These are phyloP conservation scores for Globisporangium canariense DNA, from an alignment of 352 stramenopile genomes.

Conservation along the genomic window DNA sequence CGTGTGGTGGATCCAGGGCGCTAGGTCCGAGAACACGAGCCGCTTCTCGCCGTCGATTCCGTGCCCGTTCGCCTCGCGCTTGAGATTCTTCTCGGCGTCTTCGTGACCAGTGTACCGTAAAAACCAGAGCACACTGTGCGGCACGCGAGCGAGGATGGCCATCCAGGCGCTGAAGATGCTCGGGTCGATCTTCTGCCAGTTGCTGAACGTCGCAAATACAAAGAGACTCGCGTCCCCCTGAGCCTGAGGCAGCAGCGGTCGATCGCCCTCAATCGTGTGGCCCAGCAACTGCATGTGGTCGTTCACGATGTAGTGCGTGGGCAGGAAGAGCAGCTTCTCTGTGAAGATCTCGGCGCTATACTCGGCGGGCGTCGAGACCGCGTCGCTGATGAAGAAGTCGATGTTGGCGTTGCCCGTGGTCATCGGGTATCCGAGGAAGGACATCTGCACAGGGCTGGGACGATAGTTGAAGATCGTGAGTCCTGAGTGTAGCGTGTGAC, in stretches of 20 bases:
- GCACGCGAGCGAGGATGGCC: slow-evolving; percentile 67
- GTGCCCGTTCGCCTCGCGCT: slow-evolving; percentile 42
- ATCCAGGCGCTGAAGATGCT: slow-evolving; percentile 74
- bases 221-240: slow-evolving; percentile 24
- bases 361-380: slow-evolving; percentile 47
- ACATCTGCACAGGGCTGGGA: slow-evolving; percentile 61
- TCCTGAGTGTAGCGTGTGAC: slow-evolving; percentile 76
- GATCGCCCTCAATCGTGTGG: slow-evolving; percentile 33
- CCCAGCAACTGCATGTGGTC: slow-evolving; percentile 81
- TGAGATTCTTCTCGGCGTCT: slow-evolving; percentile 43
- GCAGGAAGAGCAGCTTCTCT: slow-evolving; percentile 71
- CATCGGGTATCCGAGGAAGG: slow-evolving; percentile 78
- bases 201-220: slow-evolving; percentile 83
- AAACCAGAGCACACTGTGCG: slow-evolving; percentile 72
- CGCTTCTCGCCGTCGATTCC: slow-evolving; percentile 49
- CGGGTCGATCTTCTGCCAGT: slow-evolving; percentile 88
- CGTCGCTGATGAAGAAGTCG: slow-evolving; percentile 69
- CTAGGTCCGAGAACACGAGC: slow-evolving; percentile 52
- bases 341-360: slow-evolving; percentile 38
- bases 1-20: slow-evolving; percentile 79
- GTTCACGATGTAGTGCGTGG: slow-evolving; percentile 80
- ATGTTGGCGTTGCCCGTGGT: slow-evolving; percentile 59
- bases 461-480: slow-evolving; percentile 61
- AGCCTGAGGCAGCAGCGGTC: slow-evolving; percentile 20
- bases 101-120: slow-evolving; percentile 55